These are phyloP conservation scores for Trichoderma erinaceum DNA, from an alignment of 495 filamentous ascomycete species.

Conservation along the genomic window DNA sequence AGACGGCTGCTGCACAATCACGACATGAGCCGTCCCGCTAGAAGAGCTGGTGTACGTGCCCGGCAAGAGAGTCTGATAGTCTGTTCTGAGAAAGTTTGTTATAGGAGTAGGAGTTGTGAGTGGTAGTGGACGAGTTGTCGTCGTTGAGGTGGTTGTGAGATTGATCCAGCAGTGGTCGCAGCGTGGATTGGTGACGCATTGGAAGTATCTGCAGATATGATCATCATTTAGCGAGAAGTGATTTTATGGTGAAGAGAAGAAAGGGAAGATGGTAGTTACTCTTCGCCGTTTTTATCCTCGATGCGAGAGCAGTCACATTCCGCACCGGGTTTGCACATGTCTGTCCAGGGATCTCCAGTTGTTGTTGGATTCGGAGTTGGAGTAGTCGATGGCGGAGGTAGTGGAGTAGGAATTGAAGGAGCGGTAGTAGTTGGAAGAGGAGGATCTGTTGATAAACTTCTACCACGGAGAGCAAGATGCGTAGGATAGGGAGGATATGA, in stretches of 20 bases:
- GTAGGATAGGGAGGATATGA: not conserved
- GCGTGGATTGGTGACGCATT: constrained; percentile 8
- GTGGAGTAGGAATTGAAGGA: not conserved
- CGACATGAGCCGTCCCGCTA: not conserved
- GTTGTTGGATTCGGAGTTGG: not conserved
- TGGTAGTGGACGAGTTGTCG: not conserved
- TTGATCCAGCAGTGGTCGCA: constrained; percentile 12
- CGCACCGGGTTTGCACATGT: not conserved
- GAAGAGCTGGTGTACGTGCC: not conserved
- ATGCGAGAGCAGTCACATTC: constrained; percentile 4
- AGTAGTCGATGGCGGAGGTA: not conserved
- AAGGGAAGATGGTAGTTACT: not conserved
- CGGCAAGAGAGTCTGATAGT: not conserved
- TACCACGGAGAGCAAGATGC: not conserved
- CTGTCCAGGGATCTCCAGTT: not conserved
- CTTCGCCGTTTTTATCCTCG: constrained; percentile 1
- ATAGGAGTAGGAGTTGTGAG: not conserved
- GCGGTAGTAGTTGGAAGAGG: not conserved
- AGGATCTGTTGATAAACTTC: not conserved
- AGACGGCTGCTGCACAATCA: not conserved
- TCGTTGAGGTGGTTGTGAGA: not conserved
- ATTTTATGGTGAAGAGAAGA: not conserved
- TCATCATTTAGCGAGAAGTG: not conserved
- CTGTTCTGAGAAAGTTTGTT: not conserved
- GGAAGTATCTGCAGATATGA: not conserved